phyloP scores from a whole-genome alignment of 176 grass and related monocot genomes.

The Poa pratensis region DNA sequence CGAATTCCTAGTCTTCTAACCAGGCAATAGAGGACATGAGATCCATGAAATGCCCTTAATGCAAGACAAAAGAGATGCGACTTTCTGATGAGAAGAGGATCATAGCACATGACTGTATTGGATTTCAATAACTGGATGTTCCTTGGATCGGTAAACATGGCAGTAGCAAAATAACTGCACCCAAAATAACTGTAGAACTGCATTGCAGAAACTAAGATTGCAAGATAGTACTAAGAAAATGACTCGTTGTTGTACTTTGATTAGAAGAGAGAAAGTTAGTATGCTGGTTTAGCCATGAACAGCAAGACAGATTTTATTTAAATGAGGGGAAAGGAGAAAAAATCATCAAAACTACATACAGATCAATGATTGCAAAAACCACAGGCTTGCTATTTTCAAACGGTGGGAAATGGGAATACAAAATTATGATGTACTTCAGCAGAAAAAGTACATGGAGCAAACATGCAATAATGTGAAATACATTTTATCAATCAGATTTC shows the following conservation, averaged over 20 bases:
- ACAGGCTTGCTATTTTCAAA: neutral
- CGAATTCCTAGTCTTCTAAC: conserved; percentile 16
- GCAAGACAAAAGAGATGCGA: neutral
- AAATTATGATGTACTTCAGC: neutral
- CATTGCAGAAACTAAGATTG: neutral
- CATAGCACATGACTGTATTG: neutral
- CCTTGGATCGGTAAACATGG: conserved; percentile 10
- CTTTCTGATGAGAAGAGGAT: neutral
- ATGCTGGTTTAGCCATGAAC: neutral
- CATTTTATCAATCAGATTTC: conserved; percentile 17
- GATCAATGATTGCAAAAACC: neutral
- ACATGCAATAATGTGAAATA: conserved; percentile 12
- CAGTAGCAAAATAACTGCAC: conserved; percentile 1
- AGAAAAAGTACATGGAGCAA: neutral
- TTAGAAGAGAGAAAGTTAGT: neutral
- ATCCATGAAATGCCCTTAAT: conserved; percentile 7
- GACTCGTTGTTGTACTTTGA: too few species aligned
- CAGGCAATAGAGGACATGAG: neutral
- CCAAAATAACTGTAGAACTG: neutral
- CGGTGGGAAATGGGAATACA: neutral
- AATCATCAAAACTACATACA: neutral
- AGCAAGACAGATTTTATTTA: neutral
- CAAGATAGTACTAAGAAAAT: neutral
- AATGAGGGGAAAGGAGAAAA: neutral
- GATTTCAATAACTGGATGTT: neutral